These are phyloP conservation scores for Cynara cardunculus DNA, from an alignment of 129 eudicot species.

Conservation along the genomic window DNA sequence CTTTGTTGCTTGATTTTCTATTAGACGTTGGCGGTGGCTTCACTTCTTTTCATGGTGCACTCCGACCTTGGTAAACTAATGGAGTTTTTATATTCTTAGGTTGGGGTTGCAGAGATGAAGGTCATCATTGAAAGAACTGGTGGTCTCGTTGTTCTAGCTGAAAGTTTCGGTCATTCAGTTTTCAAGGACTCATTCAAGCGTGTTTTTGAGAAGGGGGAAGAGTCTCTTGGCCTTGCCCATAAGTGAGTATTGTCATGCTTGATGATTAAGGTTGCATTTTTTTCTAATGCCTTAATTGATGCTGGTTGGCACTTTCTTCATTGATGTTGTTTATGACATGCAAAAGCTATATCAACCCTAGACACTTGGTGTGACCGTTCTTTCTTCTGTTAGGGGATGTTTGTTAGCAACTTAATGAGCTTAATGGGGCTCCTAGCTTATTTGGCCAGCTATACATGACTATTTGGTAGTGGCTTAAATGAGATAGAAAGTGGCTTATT, in stretches of 20 bases:
- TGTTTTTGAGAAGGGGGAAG: constrained; percentile 82
- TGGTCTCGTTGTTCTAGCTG: constrained; percentile 88
- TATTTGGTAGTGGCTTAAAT: no score
- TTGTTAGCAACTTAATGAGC: no score
- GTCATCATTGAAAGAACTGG: constrained; percentile 91
- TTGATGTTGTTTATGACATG: no score
- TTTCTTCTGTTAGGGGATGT: no score
- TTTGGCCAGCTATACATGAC: no score
- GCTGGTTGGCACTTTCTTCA: no score
- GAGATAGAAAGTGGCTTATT: no score
- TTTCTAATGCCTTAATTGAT: neutral
- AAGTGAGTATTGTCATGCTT: constrained; percentile 57
- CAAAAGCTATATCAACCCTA: no score
- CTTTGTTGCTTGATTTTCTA: neutral
- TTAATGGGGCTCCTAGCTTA: no score
- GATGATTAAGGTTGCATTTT: neutral
- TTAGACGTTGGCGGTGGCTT: neutral
- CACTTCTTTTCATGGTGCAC: neutral
- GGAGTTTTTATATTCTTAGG: constrained; percentile 40
- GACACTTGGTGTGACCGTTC: no score
- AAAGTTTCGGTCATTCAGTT: constrained; percentile 98
- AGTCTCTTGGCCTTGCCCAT: constrained; percentile 84
- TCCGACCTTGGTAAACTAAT: neutral
- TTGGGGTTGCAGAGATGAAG: constrained; percentile 99
- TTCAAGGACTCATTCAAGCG: constrained; percentile 93